Conservation (phyloP, 148 eudicot genomes). For the Agrostemma githago region DNA sequence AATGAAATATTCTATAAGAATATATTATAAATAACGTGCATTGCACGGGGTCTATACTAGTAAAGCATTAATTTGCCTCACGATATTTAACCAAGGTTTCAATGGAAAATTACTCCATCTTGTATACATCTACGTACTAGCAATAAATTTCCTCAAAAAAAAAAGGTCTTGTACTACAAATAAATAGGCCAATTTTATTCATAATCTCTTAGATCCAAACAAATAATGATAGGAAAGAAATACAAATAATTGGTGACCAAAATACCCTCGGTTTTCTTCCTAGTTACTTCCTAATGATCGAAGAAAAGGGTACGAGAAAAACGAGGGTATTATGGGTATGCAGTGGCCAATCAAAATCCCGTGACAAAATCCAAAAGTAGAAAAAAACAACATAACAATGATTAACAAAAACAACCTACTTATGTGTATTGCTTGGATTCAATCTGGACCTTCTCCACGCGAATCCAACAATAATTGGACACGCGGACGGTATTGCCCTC, state of each 20-base stretch:
- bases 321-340: conserved; percentile 72
- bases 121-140: too few species aligned
- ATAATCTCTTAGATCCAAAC: conserved; percentile 18
- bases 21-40: too few species aligned
- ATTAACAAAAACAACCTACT: not conserved
- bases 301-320: conserved; percentile 43
- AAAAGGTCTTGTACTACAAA: too few species aligned
- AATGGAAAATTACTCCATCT: too few species aligned
- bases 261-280: conserved; percentile 80
- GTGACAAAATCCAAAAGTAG: not conserved
- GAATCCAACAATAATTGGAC: not conserved
- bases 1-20: too few species aligned
- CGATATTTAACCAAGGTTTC: too few species aligned
- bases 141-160: too few species aligned
- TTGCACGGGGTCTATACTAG: too few species aligned
- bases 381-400: not conserved
- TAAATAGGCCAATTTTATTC: not conserved
- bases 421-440: not conserved
- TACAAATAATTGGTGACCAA: conserved; percentile 37
- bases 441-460: not conserved
- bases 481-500: not conserved
- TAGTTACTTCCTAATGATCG: conserved; percentile 11
- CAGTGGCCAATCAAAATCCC: not conserved
- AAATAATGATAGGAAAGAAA: not conserved
- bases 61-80: too few species aligned